A percentile compares a stretch with the other conserved stretches of the same genome.
Evolutionary conservation across 441 rosid genomes (phyloP).

Genomic region (Gossypium davidsonii): DNA sequence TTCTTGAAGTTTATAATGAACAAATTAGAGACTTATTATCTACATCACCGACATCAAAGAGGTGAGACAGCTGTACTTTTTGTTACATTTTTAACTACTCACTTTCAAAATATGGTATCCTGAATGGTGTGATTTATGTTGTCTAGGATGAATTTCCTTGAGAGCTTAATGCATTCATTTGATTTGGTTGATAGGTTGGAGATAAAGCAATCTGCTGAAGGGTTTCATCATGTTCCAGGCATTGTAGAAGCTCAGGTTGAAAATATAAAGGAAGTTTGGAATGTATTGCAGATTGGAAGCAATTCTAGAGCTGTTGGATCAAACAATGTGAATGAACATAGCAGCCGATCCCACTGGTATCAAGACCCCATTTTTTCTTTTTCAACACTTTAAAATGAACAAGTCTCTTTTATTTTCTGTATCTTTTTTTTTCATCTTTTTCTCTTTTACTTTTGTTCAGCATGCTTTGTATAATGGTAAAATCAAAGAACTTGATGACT

Average conservation of each 20-base stretch:
- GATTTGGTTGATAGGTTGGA: slow-evolving; percentile 52
- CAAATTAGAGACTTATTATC: slow-evolving; percentile 83
- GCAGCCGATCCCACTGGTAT: slow-evolving; percentile 96
- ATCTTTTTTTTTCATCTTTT: not conserved
- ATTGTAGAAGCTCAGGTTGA: slow-evolving; percentile 74
- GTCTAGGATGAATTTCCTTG: not conserved
- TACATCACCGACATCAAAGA: slow-evolving; percentile 63
- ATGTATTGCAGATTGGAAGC: slow-evolving; percentile 78
- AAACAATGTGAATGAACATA: slow-evolving; percentile 84
- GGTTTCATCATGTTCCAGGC: slow-evolving; percentile 76
- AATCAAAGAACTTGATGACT: slow-evolving; percentile 66
- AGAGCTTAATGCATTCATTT: slow-evolving; percentile 9
- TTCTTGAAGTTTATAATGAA: slow-evolving; percentile 90
- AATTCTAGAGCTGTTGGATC: slow-evolving; percentile 88
- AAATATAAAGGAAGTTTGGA: slow-evolving; percentile 65
- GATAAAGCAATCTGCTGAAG: slow-evolving; percentile 74
- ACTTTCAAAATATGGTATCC: not conserved
- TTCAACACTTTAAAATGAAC: not conserved
- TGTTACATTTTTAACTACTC: not conserved
- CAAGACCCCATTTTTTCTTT: not conserved
- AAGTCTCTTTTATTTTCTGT: not conserved
- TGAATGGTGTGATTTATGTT: slow-evolving; percentile 6
- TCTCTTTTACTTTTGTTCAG: slow-evolving; percentile 31
- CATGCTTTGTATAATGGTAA: slow-evolving; percentile 79
- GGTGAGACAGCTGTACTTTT: slow-evolving; percentile 29